Percentiles rank a stretch among this genome's conserved stretches.
These are phyloP conservation scores for Terana coerulea DNA, from an alignment of 768 basidiomycete species.

Conservation along the genomic window DNA sequence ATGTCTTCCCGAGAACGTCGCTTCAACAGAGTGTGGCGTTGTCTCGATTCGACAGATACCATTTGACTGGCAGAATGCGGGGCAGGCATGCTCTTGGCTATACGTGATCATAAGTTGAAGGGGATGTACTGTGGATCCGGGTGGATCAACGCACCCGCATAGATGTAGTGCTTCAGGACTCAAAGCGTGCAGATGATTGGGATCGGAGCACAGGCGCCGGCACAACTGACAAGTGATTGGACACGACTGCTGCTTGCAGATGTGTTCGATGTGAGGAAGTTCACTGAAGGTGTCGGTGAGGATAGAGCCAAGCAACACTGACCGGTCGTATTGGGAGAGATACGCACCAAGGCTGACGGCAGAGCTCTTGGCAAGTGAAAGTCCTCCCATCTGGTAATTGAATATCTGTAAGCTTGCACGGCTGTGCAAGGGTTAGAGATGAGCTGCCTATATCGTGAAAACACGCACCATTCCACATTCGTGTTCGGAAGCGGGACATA, in stretches of 20 bases:
- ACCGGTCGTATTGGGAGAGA: no score
- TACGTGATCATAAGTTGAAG: background rate
- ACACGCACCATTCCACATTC: slow-evolving; percentile 49
- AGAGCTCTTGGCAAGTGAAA: slow-evolving; percentile 42
- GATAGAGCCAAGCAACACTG: no score
- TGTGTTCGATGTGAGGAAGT: slow-evolving; percentile 40
- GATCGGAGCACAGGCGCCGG: slow-evolving; percentile 45
- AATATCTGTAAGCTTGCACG: slow-evolving; percentile 37
- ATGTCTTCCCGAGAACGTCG: slow-evolving; percentile 56
- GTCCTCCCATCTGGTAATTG: slow-evolving; percentile 23
- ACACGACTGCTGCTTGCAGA: slow-evolving; percentile 50
- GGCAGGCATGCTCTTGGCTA: slow-evolving; percentile 54
- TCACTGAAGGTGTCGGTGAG: no score
- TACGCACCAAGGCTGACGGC: no score
- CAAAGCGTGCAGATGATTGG: slow-evolving; percentile 52
- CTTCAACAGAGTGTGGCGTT: slow-evolving; percentile 54
- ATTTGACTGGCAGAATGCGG: slow-evolving; percentile 35
- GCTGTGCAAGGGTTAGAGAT: no score
- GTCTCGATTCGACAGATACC: slow-evolving; percentile 64
- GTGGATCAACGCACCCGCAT: slow-evolving; percentile 60
- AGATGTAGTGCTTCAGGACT: slow-evolving; percentile 40
- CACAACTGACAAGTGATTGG: slow-evolving; percentile 54
- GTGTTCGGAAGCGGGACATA: slow-evolving; percentile 51
- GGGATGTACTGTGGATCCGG: no score
- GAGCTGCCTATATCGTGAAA: background rate